A percentile compares a stretch with the other conserved stretches of the same genome.
Evolutionary conservation across 2,329 filamentous ascomycete genomes (phyloP).

Genomic region (Epichloe sibirici): DNA sequence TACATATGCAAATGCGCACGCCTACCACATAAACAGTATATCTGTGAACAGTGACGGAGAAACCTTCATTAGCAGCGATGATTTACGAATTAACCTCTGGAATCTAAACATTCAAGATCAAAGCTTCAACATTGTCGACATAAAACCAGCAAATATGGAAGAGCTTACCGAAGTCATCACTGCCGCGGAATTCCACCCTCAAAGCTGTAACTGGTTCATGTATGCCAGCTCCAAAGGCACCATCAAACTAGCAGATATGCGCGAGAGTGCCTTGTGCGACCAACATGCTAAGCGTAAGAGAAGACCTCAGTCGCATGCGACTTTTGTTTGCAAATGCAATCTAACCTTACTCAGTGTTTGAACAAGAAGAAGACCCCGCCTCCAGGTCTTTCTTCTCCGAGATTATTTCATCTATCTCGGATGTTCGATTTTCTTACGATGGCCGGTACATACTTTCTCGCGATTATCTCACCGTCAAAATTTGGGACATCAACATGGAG

Average conservation of each 20-base stretch:
- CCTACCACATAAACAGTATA: conserved; percentile 99
- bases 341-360: conserved; percentile 59
- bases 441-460: conserved; percentile 94
- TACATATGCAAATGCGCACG: conserved; percentile 96
- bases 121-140: conserved; percentile 99
- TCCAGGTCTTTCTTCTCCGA: conserved; percentile 99
- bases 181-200: conserved; percentile 91
- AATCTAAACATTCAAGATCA: conserved; percentile 98
- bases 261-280: conserved; percentile 90
- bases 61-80: conserved; percentile 98
- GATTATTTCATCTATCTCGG: conserved; percentile 98
- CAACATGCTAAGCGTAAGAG: conserved; percentile 78
- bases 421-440: conserved; percentile 93
- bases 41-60: conserved; percentile 99
- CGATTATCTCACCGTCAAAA: conserved; percentile 97
- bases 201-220: conserved; percentile 99
- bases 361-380: conserved; percentile 95
- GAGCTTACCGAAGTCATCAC: conserved; percentile 98
- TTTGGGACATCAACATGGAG: conserved; percentile 99
- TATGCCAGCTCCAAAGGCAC: conserved; percentile 98
- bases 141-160: conserved; percentile 99
- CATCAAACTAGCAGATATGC: conserved; percentile 98
- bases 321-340: background rate
- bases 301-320: background rate
- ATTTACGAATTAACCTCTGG: conserved; percentile 96